Conservation (phyloP, 495 filamentous ascomycete genomes). For the Bathelium albidoporum region DNA sequence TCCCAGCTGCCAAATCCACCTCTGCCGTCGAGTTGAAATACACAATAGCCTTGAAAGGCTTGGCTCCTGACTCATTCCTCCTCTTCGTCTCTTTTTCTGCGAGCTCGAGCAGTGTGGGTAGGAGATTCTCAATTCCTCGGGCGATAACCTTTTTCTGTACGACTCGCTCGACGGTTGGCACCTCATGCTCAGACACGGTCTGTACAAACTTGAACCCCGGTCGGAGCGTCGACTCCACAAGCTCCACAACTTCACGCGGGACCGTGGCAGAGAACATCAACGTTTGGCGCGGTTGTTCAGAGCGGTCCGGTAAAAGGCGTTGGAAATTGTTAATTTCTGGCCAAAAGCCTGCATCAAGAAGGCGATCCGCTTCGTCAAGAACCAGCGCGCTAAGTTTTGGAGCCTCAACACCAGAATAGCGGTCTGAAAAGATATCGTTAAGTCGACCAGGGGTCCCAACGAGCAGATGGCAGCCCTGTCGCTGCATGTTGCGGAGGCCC, state of each 20-base stretch:
- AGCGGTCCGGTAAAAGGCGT: conserved; percentile 49
- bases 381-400: conserved; percentile 71
- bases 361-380: conserved; percentile 86
- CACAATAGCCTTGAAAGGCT: conserved; percentile 87
- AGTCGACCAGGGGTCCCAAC: conserved; percentile 87
- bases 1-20: conserved; percentile 49
- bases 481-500: conserved; percentile 52
- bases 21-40: conserved; percentile 74
- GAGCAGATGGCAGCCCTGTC: conserved; percentile 75
- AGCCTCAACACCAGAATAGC: conserved; percentile 50
- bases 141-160: conserved; percentile 63
- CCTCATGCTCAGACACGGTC: conserved; percentile 69
- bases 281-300: conserved; percentile 64
- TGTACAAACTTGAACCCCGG: conserved; percentile 71
- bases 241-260: conserved; percentile 64
- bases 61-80: conserved; percentile 24
- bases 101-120: conserved; percentile 70
- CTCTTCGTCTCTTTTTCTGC: conserved; percentile 43
- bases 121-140: conserved; percentile 60
- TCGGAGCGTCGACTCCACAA: conserved; percentile 62
- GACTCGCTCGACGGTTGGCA: conserved; percentile 71
- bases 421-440: conserved; percentile 71
- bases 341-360: conserved; percentile 85
- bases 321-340: conserved; percentile 64
- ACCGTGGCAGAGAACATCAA: conserved; percentile 92